A percentile compares a stretch with the other conserved stretches of the same genome.
Evolutionary conservation across 371 early-diverging fungal genomes (phyloP).

Genomic region (Phascolomyces articulosus): DNA sequence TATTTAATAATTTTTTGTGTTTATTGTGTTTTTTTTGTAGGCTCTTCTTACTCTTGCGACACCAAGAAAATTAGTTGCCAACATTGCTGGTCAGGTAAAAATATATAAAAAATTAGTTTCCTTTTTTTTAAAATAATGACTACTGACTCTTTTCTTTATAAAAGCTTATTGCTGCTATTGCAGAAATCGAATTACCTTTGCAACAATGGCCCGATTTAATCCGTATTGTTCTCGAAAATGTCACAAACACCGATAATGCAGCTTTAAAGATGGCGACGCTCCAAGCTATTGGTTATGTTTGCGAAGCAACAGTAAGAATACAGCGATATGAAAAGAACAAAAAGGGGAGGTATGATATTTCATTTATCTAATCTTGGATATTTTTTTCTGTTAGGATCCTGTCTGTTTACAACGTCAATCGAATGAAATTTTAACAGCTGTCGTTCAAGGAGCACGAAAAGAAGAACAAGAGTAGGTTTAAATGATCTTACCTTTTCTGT

Average conservation of each 20-base stretch:
- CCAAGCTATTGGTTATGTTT: slow-evolving; percentile 89
- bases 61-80: slow-evolving; percentile 65
- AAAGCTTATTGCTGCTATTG: slow-evolving; percentile 89
- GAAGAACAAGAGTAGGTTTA: slow-evolving; percentile 74
- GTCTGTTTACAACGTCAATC: slow-evolving; percentile 76
- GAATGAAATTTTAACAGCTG: slow-evolving; percentile 89
- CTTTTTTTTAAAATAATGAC: too few relatives aligned
- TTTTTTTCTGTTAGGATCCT: slow-evolving; percentile 60
- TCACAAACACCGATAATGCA: slow-evolving; percentile 59
- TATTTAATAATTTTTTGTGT: too few relatives aligned
- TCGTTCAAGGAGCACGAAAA: slow-evolving; percentile 90
- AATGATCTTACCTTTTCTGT: not conserved
- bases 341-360: too few relatives aligned
- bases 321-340: slow-evolving; percentile 1
- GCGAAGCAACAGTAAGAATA: slow-evolving; percentile 81
- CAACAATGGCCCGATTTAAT: slow-evolving; percentile 89
- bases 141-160: too few relatives aligned
- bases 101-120: not conserved
- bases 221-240: slow-evolving; percentile 71
- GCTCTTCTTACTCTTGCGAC: slow-evolving; percentile 74
- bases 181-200: slow-evolving; percentile 87
- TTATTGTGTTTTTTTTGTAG: slow-evolving; percentile 48
- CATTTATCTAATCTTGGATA: not conserved
- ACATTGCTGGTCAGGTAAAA: slow-evolving; percentile 72
- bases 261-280: slow-evolving; percentile 77